Base-by-base conservation (phyloP, 352 stramenopile genomes). In the Globisporangium mamillatum region DNA sequence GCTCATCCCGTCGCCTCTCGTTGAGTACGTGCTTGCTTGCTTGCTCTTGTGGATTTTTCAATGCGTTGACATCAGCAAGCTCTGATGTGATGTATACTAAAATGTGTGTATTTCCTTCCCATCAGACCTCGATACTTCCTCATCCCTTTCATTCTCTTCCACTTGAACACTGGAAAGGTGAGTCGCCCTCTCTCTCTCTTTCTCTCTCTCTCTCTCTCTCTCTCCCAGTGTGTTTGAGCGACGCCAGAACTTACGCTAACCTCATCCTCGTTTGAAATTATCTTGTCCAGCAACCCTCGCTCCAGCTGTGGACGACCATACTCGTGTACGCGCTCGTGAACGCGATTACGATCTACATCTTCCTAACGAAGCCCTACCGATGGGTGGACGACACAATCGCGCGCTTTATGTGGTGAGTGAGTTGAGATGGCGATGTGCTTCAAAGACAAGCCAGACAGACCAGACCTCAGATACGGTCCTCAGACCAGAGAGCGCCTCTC, bases 381-480 rank as follows among this genome's bases (percentile, higher is more conserved):
- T 97, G 89, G 89, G 83, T 84, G 9, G 88, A 97, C 66, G 89
- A 87, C 48, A 83, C 82, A 1, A 86, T 73, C 38, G 89, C 82
- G 18, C 81, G 88, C 27, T 97, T 97, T 72, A 95, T 97, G 88
- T 97, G 89, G 89, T 97, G 74, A 85, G 10, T 60, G 24, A 29
- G 6, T 0, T 46, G 38, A 50, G 41, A 50, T 50, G 4, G 16
- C 16, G 4, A 20, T n/a, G 6, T 20, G 16, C 41, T 52, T 5
- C 44, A 52, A 52, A 22, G 18, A 22, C 44, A n/a, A 52, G 38
- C 44, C 44, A 22, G 16, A 4, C 44, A 7, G n/a, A 20, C 5
- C 41, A 50, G 5, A 38, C 32, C 32, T 2, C 18, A 52, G 12
- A 7, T 16, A 46, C 12, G 38, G 14, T 20, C 38, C 18, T 2